phyloP scores from a whole-genome alignment of 2,329 filamentous ascomycete genomes.

The Sarocladium brachiariae region DNA sequence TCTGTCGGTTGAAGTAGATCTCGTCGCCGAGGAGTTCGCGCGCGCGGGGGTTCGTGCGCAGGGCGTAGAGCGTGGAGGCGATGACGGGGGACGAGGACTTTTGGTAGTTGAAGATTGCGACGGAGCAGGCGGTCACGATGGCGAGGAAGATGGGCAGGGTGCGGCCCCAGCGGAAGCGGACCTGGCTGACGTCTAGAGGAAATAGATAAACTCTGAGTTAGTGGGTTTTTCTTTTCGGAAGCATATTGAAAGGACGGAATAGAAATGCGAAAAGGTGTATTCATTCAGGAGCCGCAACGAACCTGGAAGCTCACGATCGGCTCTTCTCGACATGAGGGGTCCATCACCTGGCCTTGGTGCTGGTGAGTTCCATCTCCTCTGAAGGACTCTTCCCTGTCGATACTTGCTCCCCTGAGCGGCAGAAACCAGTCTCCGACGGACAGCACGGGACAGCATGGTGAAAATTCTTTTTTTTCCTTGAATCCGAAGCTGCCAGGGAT shows the following conservation, averaged over 20 bases:
- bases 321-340: slow-evolving; percentile 57
- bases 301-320: slow-evolving; percentile 63
- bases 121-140: slow-evolving; percentile 61
- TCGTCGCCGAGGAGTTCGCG: slow-evolving; percentile 78
- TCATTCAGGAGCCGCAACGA: background rate
- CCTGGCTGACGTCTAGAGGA: slow-evolving; percentile 31
- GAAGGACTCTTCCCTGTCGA: slow-evolving; percentile 15
- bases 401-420: background rate
- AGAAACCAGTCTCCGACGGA: slow-evolving; percentile 10
- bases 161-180: slow-evolving; percentile 55
- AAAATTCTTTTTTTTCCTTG: background rate
- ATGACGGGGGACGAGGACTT: slow-evolving; percentile 84
- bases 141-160: slow-evolving; percentile 76
- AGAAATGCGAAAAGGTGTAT: too few relatives aligned
- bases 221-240: background rate
- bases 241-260: background rate
- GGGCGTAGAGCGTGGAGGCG: slow-evolving; percentile 82
- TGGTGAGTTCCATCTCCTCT: slow-evolving; percentile 43
- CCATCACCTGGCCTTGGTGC: slow-evolving; percentile 54
- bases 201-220: slow-evolving; percentile 9
- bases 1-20: slow-evolving; percentile 71
- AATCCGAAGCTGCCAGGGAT: background rate
- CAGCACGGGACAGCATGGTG: slow-evolving; percentile 18
- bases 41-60: slow-evolving; percentile 71
- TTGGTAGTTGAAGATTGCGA: slow-evolving; percentile 99